phyloP scores from a whole-genome alignment of 106 monocot genomes.

The Acanthochlamys bracteata region DNA sequence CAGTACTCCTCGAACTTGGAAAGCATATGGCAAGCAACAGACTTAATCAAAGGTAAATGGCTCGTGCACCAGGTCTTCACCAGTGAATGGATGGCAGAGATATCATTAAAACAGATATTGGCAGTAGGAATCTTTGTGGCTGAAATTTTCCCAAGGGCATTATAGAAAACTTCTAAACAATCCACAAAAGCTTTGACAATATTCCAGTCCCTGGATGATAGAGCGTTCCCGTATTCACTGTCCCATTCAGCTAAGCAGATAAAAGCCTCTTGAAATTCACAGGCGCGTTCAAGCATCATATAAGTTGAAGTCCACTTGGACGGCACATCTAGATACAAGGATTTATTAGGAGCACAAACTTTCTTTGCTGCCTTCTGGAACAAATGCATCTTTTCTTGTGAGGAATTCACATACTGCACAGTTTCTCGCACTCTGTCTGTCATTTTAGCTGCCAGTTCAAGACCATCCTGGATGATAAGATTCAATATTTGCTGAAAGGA shows the following conservation, averaged over 20 bases:
- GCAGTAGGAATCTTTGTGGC: constrained; percentile 45
- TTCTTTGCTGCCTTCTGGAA: constrained; percentile 45
- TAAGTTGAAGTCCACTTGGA: constrained; percentile 56
- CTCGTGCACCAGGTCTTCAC: constrained; percentile 46
- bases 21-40: constrained; percentile 63
- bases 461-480: constrained; percentile 45
- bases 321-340: constrained; percentile 37
- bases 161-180: constrained; percentile 48
- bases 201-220: constrained; percentile 40
- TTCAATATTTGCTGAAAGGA: constrained; percentile 47
- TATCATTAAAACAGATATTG: constrained; percentile 71
- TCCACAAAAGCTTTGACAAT: constrained; percentile 55
- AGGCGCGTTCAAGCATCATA: constrained; percentile 58
- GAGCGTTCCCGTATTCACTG: constrained; percentile 19
- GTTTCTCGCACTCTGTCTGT: constrained; percentile 33
- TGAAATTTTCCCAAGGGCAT: constrained; percentile 47
- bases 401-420: constrained; percentile 53
- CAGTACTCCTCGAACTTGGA: constrained; percentile 67
- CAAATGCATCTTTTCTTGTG: constrained; percentile 32
- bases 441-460: constrained; percentile 25
- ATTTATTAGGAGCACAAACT: constrained; percentile 26
- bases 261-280: constrained; percentile 52
- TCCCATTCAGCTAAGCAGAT: constrained; percentile 34
- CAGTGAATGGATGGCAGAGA: constrained; percentile 58
- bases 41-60: constrained; percentile 25